Evolutionary conservation across 176 grass and related monocot genomes (phyloP).

Genomic region (Olyra latifolia): DNA sequence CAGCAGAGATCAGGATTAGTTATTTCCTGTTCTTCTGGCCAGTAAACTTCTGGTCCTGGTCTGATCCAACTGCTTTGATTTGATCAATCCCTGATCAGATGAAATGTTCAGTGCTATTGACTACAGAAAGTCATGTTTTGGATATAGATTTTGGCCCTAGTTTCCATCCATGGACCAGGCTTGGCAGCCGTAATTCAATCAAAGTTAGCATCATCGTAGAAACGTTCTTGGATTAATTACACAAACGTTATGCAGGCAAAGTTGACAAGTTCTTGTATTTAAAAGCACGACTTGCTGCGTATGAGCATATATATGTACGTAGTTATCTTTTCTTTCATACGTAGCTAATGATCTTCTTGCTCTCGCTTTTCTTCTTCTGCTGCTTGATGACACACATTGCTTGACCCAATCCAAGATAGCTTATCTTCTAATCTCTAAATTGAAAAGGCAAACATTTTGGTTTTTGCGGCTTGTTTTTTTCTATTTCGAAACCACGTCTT

Average conservation of each 20-base stretch:
- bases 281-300: neutral
- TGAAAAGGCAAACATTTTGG: no score
- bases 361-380: no score
- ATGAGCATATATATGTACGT: neutral
- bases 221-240: neutral
- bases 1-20: no score
- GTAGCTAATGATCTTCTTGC: neutral
- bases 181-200: neutral
- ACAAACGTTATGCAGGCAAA: neutral
- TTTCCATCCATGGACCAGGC: neutral
- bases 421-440: no score
- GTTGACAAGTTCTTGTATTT: conserved; percentile 24
- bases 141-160: neutral
- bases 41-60: neutral
- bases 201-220: neutral
- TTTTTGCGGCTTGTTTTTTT: no score
- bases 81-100: neutral
- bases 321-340: neutral
- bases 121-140: neutral
- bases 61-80: neutral
- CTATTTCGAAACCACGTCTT: no score
- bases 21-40: neutral
- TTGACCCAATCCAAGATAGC: neutral
- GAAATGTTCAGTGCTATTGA: neutral
- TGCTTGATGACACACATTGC: neutral